phyloP scores from a whole-genome alignment of 2,329 filamentous ascomycete genomes.

The Stagonosporopsis tanaceti region DNA sequence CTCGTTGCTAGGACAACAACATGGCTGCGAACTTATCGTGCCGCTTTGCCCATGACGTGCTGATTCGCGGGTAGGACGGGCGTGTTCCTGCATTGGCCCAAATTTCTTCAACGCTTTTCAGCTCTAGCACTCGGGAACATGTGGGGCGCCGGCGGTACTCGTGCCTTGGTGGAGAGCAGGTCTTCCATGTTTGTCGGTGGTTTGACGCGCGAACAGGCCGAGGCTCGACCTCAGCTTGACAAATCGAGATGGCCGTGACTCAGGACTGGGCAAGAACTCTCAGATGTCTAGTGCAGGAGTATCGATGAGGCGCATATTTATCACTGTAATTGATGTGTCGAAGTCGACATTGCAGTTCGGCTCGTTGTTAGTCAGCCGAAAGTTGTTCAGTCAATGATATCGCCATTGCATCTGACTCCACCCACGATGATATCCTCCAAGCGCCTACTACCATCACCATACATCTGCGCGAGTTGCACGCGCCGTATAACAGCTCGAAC shows the following conservation, averaged over 20 bases:
- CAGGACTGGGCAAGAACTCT: not conserved
- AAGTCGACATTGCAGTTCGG: not conserved
- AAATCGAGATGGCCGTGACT: conserved; percentile 14
- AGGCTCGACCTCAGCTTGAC: conserved; percentile 19
- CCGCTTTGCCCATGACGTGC: conserved; percentile 15
- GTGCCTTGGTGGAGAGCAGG: conserved; percentile 18
- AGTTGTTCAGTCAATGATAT: conserved; percentile 15
- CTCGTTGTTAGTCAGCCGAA: conserved; percentile 27
- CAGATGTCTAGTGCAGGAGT: not conserved
- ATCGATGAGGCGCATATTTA: not conserved
- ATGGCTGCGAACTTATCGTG: conserved; percentile 13
- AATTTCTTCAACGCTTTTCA: conserved; percentile 11
- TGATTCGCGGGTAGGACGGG: conserved; percentile 20
- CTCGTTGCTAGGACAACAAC: conserved; percentile 19
- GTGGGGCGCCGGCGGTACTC: conserved; percentile 20
- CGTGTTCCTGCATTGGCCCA: conserved; percentile 18
- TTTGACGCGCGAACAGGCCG: conserved; percentile 14
- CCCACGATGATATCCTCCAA: conserved; percentile 36
- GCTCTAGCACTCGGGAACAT: conserved; percentile 19
- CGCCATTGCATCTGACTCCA: conserved; percentile 14
- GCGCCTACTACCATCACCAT: conserved; percentile 22
- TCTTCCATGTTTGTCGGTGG: conserved; percentile 16
- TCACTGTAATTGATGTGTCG: not conserved
- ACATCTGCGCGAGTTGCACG: conserved; percentile 42
- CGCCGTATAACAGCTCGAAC: conserved; percentile 23